Evolutionary conservation across 306 rosid genomes (phyloP), one percentile per base, ranked within the genome.

Genomic region (Lablab purpureus): DNA sequence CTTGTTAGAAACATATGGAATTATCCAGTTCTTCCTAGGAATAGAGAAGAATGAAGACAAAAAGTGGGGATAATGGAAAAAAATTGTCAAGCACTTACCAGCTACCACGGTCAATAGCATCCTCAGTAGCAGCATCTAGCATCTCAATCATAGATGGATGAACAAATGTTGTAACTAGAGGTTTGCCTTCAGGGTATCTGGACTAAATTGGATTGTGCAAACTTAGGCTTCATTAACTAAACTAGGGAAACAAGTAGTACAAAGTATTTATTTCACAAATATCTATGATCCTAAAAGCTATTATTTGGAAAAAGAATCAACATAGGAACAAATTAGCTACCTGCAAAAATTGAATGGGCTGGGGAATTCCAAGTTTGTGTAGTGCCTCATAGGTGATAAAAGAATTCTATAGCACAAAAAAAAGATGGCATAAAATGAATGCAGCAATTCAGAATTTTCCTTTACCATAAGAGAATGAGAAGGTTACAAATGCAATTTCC

Each of bases 161-260:
- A 73, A 89, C 93, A 85, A 93, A 93, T 46, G 90, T 87, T 68
- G 96, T 88, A 77, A 85, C 90, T 59, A 96, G 85, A 79, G 97
- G 94, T 69, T 87, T 89, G 64, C 99, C 98, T 80, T 96, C 97
- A 46, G 96, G 96, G 89, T 96, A 93, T 84, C 97, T 96, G 92
- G 96, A 93, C 99, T 96, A 91, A 87, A 96, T 84, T 96, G 85
- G 85, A 82, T 80, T 71, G 70, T 68, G 79, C 69, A 85, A 80
- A 85, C 81, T 85, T 74, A 81, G 83, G 84, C 73, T 84, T 82
- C 79, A 85, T 84, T 69, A 89, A 85, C 83, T 51, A 78, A 50
- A 64, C 45, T 54, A 73, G 56, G 77, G 65, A 78, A 73, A 63
- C 63, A 80, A 59, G 43, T 49, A 56, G 74, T 60, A 55, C 21